Evolutionary conservation across 306 rosid genomes (phyloP), one percentile per base, ranked within the genome.

Genomic region (Comarum palustre): DNA sequence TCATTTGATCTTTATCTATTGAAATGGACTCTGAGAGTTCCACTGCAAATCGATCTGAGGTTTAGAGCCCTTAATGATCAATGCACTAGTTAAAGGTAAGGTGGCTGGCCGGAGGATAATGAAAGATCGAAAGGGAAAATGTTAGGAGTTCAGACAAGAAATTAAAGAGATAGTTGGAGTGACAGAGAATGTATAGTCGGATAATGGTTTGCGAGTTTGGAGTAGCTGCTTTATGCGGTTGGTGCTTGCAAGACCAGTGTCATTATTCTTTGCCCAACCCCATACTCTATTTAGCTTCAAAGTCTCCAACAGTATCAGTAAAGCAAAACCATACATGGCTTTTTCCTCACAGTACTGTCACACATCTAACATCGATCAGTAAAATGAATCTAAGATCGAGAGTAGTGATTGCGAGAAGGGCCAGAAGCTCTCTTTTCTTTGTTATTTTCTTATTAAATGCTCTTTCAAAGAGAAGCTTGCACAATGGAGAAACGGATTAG

Each of bases 241-340:
- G 88, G 85, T 68, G 67, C 63, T 77, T 34, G 82, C n/a, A n/a
- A n/a, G n/a, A 70, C 25, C 47, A 67, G 47, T 54, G 76, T 75
- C 67, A 74, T 90, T 69, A 86, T 87, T 90, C 90, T 79, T 84
- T 87, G 91, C 76, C 76, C 68, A 31, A 75, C 78, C 69, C 61
- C 73, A 55, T 79, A 32, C 81, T 66, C 84, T 66, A 77, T 74
- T 39, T 68, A n/a, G 11, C 22, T 70, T 52, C 74, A 20, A 69
- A 24, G 12, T 48, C 74, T 69, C 51, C 76, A 90, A 81, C 77
- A 84, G 80, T 82, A 87, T 81, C 87, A 66, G 68, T 6, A 4
- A 55, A 69, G 78, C 80, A 69, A 79, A 69, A 41, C 12, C 66
- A 38, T 29, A 29, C 15, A 1, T 54, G 59, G 46, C 73, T 16